Percentiles rank a stretch among this genome's conserved stretches.
These are phyloP conservation scores for Komagataella kurtzmanii DNA, from an alignment of 805 yeast species.

Conservation along the genomic window DNA sequence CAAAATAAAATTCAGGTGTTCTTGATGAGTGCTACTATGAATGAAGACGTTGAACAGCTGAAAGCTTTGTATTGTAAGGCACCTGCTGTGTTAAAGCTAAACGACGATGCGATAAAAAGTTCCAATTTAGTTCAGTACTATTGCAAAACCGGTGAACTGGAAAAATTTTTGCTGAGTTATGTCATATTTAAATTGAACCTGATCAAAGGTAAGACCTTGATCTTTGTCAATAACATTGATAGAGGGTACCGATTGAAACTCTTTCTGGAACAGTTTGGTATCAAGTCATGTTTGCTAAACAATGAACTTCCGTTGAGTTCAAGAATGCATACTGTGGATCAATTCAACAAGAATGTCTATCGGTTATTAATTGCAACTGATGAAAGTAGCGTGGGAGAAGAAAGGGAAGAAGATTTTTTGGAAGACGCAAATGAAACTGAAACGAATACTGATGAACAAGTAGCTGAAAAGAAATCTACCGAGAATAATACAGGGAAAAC, in stretches of 20 bases:
- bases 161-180: constrained; percentile 80
- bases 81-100: constrained; percentile 72
- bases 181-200: constrained; percentile 82
- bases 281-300: constrained; percentile 76
- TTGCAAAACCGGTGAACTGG: constrained; percentile 78
- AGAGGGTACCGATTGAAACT: constrained; percentile 88
- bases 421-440: constrained; percentile 28
- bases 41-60: constrained; percentile 69
- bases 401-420: constrained; percentile 28
- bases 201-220: constrained; percentile 80
- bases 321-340: constrained; percentile 88
- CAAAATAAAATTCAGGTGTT: constrained; percentile 75
- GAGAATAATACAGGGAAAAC: neutral
- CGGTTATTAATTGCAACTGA: constrained; percentile 88
- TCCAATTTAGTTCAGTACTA: constrained; percentile 71
- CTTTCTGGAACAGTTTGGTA: constrained; percentile 90
- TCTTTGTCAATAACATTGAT: constrained; percentile 89
- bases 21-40: constrained; percentile 92
- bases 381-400: constrained; percentile 54
- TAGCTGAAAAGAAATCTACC: constrained; percentile 7
- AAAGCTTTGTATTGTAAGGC: constrained; percentile 68
- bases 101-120: constrained; percentile 40
- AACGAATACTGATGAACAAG: constrained; percentile 32
- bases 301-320: constrained; percentile 90
- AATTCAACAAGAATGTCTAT: constrained; percentile 83